A percentile compares a stretch with the other conserved stretches of the same genome.
Evolutionary conservation across 768 basidiomycete genomes (phyloP).

Genomic region (Suillus discolor): DNA sequence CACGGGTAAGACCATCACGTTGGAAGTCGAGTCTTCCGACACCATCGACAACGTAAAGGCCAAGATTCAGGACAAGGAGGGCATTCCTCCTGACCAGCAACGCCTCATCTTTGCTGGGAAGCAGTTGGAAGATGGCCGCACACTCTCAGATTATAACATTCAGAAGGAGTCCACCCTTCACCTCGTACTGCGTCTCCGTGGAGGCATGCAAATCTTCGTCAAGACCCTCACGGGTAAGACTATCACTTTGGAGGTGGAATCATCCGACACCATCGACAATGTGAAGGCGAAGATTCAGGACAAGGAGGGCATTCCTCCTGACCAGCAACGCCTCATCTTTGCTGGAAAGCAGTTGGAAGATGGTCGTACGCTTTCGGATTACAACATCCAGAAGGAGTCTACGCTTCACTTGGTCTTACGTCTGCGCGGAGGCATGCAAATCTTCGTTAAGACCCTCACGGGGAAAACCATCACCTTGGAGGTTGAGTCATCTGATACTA

Average conservation of each 20-base stretch:
- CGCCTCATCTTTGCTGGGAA: slow-evolving; percentile 93
- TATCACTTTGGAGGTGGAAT: slow-evolving; percentile 76
- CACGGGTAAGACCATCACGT: slow-evolving; percentile 90
- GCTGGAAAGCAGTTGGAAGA: slow-evolving; percentile 82
- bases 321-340: slow-evolving; percentile 79
- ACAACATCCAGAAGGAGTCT: slow-evolving; percentile 76
- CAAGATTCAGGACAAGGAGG: slow-evolving; percentile 84
- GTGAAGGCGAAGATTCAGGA: slow-evolving; percentile 81
- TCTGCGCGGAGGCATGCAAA: slow-evolving; percentile 79
- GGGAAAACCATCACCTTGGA: slow-evolving; percentile 80
- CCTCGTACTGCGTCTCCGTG: slow-evolving; percentile 71
- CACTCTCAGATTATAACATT: slow-evolving; percentile 79
- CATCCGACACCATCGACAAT: slow-evolving; percentile 75
- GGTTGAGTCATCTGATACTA: slow-evolving; percentile 76
- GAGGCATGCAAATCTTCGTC: slow-evolving; percentile 74
- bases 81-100: slow-evolving; percentile 83
- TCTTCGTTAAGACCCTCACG: slow-evolving; percentile 71
- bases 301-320: slow-evolving; percentile 80
- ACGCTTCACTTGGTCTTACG: slow-evolving; percentile 73
- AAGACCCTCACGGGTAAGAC: slow-evolving; percentile 79
- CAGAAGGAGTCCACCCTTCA: slow-evolving; percentile 84
- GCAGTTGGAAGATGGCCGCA: slow-evolving; percentile 93
- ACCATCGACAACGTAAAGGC: slow-evolving; percentile 91
- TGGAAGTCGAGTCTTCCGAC: slow-evolving; percentile 92
- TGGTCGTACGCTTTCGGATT: slow-evolving; percentile 76